phyloP scores from a whole-genome alignment of 805 yeast genomes.

The Saturnispora hagleri region DNA sequence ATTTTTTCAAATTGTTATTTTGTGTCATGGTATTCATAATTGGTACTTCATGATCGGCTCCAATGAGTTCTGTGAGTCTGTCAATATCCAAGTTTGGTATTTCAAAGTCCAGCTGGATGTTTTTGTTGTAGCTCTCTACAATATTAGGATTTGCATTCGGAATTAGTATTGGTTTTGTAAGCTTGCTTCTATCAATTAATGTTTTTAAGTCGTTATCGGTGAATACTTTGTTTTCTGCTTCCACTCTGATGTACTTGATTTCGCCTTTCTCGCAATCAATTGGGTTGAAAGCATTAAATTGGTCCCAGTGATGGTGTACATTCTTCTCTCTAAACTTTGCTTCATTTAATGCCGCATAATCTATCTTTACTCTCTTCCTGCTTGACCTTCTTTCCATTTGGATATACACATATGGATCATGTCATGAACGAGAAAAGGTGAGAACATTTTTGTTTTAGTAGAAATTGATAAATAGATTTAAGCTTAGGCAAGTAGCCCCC shows the following conservation, averaged over 20 bases:
- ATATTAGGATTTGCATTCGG: constrained; percentile 20
- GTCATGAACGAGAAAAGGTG: background rate
- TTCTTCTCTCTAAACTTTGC: constrained; percentile 51
- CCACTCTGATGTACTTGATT: constrained; percentile 21
- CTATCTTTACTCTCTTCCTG: constrained; percentile 31
- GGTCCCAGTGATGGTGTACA: constrained; percentile 48
- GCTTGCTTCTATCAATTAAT: constrained; percentile 21
- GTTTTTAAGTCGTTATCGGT: constrained; percentile 19
- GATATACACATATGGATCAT: background rate
- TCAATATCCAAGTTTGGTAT: constrained; percentile 52
- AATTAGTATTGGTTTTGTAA: constrained; percentile 26
- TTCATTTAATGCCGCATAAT: constrained; percentile 70
- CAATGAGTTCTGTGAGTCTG: constrained; percentile 49
- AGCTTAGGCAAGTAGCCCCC: no score
- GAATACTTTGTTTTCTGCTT: constrained; percentile 20
- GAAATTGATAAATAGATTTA: background rate
- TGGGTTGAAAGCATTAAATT: constrained; percentile 23
- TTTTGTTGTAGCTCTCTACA: constrained; percentile 7
- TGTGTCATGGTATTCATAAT: constrained; percentile 90
- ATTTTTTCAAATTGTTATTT: constrained; percentile 45
- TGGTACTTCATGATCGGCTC: constrained; percentile 55
- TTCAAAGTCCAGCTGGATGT: constrained; percentile 15
- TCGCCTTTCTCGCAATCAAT: constrained; percentile 16
- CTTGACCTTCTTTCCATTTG: constrained; percentile 1
- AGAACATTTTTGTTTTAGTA: background rate